Evolutionary conservation across 2,329 filamentous ascomycete species (phyloP), one percentile per base, ranked within the genome.

Genomic region (Bertia moriformis): DNA sequence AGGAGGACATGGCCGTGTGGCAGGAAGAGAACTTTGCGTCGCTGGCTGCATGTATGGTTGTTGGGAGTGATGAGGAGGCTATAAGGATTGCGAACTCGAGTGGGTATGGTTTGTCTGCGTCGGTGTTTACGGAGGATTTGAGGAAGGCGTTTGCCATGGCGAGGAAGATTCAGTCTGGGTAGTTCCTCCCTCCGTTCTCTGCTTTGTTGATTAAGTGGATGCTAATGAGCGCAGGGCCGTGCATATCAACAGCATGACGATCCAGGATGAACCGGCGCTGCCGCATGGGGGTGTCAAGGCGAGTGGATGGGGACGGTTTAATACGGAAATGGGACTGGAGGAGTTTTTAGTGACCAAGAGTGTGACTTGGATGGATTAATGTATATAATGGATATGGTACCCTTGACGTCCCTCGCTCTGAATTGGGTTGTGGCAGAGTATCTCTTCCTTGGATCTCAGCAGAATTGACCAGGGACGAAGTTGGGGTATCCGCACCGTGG

Each of bases 11-110:
- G 73, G 67, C 73, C 35, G 48, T 79, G 4, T 78, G 68, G 49
- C 54, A 67, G 46, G 69, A 65, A 5, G 76, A 81, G 50, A 71
- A 69, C 0, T 81, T 81, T 44, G 76, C 74, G 0, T 75, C 76
- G 1, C 67, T 66, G 0, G 71, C 77, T 1, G 67, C 65, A 3
- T 51, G 80, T 35, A 65, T 72, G 13, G 59, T 65, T 2, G 65
- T 78, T 27, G 61, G 69, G 1, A 52, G 51, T 4, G 67, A 71
- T 4, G 71, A 77, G 5, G 69, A 78, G 39, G 75, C 72, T 0
- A 51, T 80, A 13, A 57, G 62, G 24, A 57, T 78, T 27, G 73
- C 74, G 2, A 80, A 81, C 45, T 70, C 78, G 44, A 77, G 73
- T 1, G 70, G 76, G 20, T 80, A 77, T 47, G 76, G 76, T 3